Conservation (phyloP, 371 early-diverging fungal genomes). For the Coemansia sp. region DNA sequence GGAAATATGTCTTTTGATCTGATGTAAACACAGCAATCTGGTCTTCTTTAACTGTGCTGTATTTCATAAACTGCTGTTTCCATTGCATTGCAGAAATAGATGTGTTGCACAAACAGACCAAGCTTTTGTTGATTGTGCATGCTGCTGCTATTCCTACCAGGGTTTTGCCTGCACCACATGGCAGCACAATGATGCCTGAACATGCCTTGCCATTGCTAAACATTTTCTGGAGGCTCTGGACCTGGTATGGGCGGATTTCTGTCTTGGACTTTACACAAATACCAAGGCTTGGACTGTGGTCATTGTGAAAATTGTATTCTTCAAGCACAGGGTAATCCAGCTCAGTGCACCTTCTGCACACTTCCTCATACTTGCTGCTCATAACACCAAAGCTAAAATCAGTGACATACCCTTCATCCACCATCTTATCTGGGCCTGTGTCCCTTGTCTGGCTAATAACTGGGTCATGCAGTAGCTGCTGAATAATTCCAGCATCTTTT, state of each 20-base stretch:
- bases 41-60: conserved; percentile 91
- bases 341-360: conserved; percentile 47
- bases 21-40: conserved; percentile 97
- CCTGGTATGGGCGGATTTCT: conserved; percentile 97
- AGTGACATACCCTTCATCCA: no score
- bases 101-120: conserved; percentile 97
- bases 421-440: no score
- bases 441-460: no score
- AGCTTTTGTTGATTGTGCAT: conserved; percentile 96
- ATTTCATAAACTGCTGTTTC: conserved; percentile 94
- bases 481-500: no score
- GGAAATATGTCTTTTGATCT: conserved; percentile 91
- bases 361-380: no score
- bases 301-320: conserved; percentile 99
- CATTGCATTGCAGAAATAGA: conserved; percentile 99
- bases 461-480: no score
- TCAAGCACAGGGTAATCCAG: conserved; percentile 98
- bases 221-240: conserved; percentile 98
- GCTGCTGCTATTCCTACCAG: conserved; percentile 99
- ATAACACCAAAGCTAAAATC: no score
- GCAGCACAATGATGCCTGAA: conserved; percentile 99
- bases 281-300: conserved; percentile 83
- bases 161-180: conserved; percentile 99
- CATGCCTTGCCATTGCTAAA: conserved; percentile 98
- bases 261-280: conserved; percentile 98